phyloP scores from a whole-genome alignment of 192 early-diverging fungal genomes.

The Dispira parvispora region DNA sequence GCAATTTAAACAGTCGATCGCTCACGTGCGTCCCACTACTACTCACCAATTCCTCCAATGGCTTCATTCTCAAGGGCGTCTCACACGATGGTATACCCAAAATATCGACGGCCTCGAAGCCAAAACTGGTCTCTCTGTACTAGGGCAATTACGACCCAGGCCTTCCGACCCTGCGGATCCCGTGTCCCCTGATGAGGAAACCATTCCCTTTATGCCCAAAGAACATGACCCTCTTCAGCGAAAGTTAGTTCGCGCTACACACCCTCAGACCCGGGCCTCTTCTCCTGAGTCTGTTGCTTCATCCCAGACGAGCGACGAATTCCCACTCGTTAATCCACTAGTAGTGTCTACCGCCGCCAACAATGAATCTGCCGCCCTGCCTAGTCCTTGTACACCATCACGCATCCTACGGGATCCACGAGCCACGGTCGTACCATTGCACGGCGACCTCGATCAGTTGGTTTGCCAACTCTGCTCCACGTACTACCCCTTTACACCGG shows the following conservation, averaged over 20 bases:
- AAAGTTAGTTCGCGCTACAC: not conserved
- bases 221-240: not conserved
- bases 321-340: not conserved
- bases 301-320: not conserved
- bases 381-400: conserved; percentile 9
- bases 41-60: conserved; percentile 36
- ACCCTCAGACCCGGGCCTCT: not conserved
- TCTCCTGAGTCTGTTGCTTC: not conserved
- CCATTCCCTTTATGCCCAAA: not conserved
- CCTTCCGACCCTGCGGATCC: not conserved
- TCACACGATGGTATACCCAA: conserved; percentile 46
- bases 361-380: not conserved
- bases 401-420: conserved; percentile 5
- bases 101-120: conserved; percentile 47
- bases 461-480: conserved; percentile 34
- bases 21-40: conserved; percentile 22
- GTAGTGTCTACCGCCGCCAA: not conserved
- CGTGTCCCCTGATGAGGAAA: not conserved
- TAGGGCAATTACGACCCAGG: conserved; percentile 1
- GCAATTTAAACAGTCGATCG: conserved; percentile 30
- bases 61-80: conserved; percentile 25
- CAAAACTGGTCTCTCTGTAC: conserved; percentile 17
- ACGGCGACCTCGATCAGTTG: conserved; percentile 37
- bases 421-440: conserved; percentile 34
- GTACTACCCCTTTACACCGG: conserved; percentile 17